A percentile compares a stretch with the other conserved stretches of the same genome.
phyloP scores from a whole-genome alignment of 176 grass and related monocot species.

The Triticum monococcum region DNA sequence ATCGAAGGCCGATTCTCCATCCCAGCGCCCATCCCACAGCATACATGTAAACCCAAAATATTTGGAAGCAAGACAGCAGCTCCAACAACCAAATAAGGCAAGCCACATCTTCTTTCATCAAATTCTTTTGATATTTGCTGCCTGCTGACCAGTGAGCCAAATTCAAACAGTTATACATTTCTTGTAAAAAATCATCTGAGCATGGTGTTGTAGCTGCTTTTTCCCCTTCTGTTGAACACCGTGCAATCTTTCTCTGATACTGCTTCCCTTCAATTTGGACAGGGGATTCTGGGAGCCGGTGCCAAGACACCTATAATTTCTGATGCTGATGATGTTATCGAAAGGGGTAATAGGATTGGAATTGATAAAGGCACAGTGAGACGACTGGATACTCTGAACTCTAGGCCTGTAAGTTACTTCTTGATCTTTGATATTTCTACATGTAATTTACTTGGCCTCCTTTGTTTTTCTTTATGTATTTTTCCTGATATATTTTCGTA shows the following conservation, averaged over 20 bases:
- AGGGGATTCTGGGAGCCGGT: conserved; percentile 48
- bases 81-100: conserved; percentile 68
- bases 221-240: not conserved
- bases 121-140: not conserved
- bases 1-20: conserved; percentile 61
- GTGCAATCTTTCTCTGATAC: conserved; percentile 20
- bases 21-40: conserved; percentile 64
- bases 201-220: not conserved
- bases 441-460: not conserved
- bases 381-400: conserved; percentile 35
- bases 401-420: conserved; percentile 54
- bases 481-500: not conserved
- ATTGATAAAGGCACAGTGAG: conserved; percentile 42
- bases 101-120: conserved; percentile 16
- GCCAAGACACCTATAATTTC: conserved; percentile 36
- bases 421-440: conserved; percentile 13
- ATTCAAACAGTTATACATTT: not conserved
- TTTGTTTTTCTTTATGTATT: not conserved
- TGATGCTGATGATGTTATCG: conserved; percentile 39
- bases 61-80: conserved; percentile 77
- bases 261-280: conserved; percentile 35
- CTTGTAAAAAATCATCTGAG: not conserved
- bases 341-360: conserved; percentile 41
- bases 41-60: conserved; percentile 99
- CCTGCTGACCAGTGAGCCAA: too few relatives aligned